Conservation (phyloP, 306 rosid genomes). For the Glycyrrhiza uralensis region DNA sequence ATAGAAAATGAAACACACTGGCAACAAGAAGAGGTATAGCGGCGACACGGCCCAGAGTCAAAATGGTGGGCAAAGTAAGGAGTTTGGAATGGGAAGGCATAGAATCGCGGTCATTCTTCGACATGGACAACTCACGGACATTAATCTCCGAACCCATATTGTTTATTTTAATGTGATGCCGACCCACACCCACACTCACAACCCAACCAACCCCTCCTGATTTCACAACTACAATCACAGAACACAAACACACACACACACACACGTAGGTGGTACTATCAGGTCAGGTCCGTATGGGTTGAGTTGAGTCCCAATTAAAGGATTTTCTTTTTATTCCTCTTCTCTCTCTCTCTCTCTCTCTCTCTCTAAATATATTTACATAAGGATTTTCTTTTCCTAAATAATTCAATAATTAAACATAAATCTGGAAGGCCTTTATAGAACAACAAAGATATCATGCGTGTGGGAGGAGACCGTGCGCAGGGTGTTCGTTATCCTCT, state of each 20-base stretch:
- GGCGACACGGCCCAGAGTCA: conserved; percentile 89
- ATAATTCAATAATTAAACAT: not conserved
- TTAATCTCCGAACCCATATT: conserved; percentile 67
- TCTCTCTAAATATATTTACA: no score
- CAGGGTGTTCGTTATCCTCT: not conserved
- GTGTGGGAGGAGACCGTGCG: not conserved
- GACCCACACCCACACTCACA: conserved; percentile 29
- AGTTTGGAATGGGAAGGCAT: conserved; percentile 45
- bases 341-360: no score
- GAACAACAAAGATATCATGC: not conserved
- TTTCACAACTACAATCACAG: not conserved
- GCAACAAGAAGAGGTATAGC: conserved; percentile 72
- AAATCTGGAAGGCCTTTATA: not conserved
- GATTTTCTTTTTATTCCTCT: no score
- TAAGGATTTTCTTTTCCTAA: not conserved
- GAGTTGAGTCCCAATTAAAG: not conserved
- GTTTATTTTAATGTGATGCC: conserved; percentile 31
- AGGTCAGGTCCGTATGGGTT: no score
- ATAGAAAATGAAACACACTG: conserved; percentile 39
- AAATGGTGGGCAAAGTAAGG: conserved; percentile 82
- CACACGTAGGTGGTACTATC: not conserved
- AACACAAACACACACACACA: not conserved
- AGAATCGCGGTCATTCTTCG: conserved; percentile 34
- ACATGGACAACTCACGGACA: conserved; percentile 34
- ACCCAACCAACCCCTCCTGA: not conserved